Percentiles rank a stretch among this genome's conserved stretches.
Conservation (phyloP, 2,329 filamentous ascomycete species). For the Lachnellula willkommii region DNA sequence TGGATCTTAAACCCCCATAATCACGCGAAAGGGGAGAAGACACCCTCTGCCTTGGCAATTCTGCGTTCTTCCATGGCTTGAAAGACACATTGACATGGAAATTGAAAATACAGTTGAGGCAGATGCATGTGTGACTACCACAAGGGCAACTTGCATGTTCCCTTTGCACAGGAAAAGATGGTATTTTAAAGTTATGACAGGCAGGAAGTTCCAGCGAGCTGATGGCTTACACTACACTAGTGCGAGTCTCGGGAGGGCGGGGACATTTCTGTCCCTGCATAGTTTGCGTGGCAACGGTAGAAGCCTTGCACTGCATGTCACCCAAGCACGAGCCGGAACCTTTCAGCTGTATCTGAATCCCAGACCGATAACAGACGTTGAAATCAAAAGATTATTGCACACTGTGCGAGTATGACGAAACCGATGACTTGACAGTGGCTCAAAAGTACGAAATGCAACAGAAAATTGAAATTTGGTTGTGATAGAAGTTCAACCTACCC, state of each 20-base stretch:
- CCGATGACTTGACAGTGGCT: conserved; percentile 8
- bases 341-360: not conserved
- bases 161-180: too few species aligned
- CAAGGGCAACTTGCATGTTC: too few species aligned
- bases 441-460: conserved; percentile 12
- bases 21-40: too few species aligned
- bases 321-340: too few species aligned
- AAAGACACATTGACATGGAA: too few species aligned
- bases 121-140: not conserved
- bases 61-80: too few species aligned
- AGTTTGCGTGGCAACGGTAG: too few species aligned
- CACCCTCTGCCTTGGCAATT: too few species aligned
- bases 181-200: not conserved
- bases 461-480: not conserved
- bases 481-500: not conserved
- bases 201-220: not conserved
- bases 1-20: too few species aligned
- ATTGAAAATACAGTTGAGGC: too few species aligned
- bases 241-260: not conserved
- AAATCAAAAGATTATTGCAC: not conserved
- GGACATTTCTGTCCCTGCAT: not conserved
- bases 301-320: too few species aligned
- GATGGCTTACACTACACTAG: not conserved
- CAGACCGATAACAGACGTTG: not conserved
- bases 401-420: not conserved